These are phyloP conservation scores for Chlorella sorokiniana DNA, from an alignment of 139 green algal genomes.

Conservation along the genomic window DNA sequence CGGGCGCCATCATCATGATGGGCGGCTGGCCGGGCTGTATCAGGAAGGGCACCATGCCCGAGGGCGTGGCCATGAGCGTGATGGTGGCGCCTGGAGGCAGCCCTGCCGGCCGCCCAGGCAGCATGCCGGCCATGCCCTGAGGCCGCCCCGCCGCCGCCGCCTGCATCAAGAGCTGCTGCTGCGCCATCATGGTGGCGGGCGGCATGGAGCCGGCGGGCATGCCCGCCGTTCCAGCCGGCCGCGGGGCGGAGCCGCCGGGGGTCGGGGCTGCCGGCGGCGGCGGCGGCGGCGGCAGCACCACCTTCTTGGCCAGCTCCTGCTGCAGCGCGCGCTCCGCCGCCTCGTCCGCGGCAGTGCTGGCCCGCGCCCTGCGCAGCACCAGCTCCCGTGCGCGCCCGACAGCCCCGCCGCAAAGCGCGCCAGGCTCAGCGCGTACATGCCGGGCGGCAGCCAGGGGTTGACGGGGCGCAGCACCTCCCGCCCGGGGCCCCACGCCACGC, in stretches of 20 bases:
- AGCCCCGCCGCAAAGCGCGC: slow-evolving; percentile 36
- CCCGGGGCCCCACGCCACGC: slow-evolving; percentile 9
- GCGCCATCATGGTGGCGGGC: slow-evolving; percentile 10
- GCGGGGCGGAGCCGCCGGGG: background rate
- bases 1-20: slow-evolving; percentile 9
- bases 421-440: slow-evolving; percentile 27
- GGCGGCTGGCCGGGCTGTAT: slow-evolving; percentile 21
- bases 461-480: slow-evolving; percentile 23
- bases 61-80: background rate
- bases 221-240: background rate
- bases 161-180: slow-evolving; percentile 27
- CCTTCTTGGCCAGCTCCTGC: slow-evolving; percentile 24
- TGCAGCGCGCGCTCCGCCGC: slow-evolving; percentile 12
- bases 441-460: slow-evolving; percentile 9
- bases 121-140: background rate
- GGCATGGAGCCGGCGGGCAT: background rate
- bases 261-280: background rate
- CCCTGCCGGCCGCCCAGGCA: background rate
- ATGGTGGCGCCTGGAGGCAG: slow-evolving; percentile 4
- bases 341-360: slow-evolving; percentile 23
- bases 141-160: background rate
- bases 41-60: slow-evolving; percentile 14
- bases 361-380: slow-evolving; percentile 14
- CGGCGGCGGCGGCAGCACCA: slow-evolving; percentile 4
- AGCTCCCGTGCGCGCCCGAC: slow-evolving; percentile 17